phyloP scores from a whole-genome alignment of 2,329 filamentous ascomycete genomes.

The Fusarium bactridioides region DNA sequence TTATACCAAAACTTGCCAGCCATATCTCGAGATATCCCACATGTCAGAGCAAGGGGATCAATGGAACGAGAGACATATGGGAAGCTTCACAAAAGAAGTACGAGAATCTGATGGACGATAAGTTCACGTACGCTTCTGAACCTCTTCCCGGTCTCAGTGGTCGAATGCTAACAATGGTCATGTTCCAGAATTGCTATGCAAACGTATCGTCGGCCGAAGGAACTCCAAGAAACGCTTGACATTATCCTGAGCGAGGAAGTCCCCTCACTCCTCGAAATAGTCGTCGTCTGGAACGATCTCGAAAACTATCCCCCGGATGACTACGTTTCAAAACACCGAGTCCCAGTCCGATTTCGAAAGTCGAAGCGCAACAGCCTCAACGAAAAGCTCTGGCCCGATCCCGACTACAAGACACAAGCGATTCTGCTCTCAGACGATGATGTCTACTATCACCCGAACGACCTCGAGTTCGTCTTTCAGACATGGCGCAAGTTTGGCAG shows the following conservation, averaged over 20 bases:
- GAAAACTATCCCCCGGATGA: conserved; percentile 41
- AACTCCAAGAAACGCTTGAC: conserved; percentile 45
- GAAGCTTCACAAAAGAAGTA: conserved; percentile 37
- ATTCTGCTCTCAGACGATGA: conserved; percentile 53
- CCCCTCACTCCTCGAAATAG: conserved; percentile 49
- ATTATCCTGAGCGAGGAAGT: conserved; percentile 42
- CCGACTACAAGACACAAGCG: conserved; percentile 48
- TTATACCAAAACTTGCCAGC: conserved; percentile 28
- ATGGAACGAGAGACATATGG: conserved; percentile 31
- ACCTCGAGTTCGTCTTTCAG: conserved; percentile 53
- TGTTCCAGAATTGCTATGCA: conserved; percentile 47
- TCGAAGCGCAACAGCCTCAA: conserved; percentile 48
- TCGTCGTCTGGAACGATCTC: conserved; percentile 50
- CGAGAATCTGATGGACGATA: conserved; percentile 38
- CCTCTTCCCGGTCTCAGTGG: no score
- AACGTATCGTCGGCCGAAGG: conserved; percentile 48
- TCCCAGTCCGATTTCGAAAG: conserved; percentile 46
- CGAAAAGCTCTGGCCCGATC: conserved; percentile 49
- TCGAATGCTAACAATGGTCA: neutral
- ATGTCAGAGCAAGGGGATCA: conserved; percentile 26
- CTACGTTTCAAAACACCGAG: conserved; percentile 43
- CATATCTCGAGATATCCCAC: conserved; percentile 26
- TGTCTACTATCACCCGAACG: conserved; percentile 49
- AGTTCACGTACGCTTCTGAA: conserved; percentile 42
- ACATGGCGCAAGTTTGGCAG: conserved; percentile 51